Conservation (phyloP, 768 basidiomycete genomes). For the Chiua virens region DNA sequence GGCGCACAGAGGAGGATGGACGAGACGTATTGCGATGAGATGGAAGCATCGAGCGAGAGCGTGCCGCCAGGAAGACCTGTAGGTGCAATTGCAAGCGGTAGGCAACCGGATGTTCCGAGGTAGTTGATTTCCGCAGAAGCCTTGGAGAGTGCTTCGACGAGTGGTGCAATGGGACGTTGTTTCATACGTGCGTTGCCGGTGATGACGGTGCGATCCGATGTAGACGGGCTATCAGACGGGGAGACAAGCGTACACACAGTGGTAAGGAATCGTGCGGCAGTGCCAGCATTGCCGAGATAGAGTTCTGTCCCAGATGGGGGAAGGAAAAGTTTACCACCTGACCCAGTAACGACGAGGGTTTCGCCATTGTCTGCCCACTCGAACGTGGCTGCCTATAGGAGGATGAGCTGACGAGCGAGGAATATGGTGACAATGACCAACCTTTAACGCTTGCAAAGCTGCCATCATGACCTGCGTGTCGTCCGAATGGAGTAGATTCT, state of each 20-base stretch:
- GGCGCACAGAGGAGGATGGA: slow-evolving; percentile 96
- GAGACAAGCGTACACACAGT: slow-evolving; percentile 92
- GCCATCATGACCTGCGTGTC: slow-evolving; percentile 99
- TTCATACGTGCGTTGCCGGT: slow-evolving; percentile 99
- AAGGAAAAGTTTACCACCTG: slow-evolving; percentile 73
- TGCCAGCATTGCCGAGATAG: slow-evolving; percentile 97
- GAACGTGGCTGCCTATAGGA: slow-evolving; percentile 79
- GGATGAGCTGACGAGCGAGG: not conserved
- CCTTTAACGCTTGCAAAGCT: slow-evolving; percentile 85
- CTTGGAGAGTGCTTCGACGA: slow-evolving; percentile 83
- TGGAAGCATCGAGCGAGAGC: slow-evolving; percentile 88
- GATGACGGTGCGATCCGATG: slow-evolving; percentile 64
- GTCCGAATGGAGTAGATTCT: slow-evolving; percentile 92
- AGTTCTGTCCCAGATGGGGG: slow-evolving; percentile 83
- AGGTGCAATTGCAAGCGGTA: slow-evolving; percentile 84
- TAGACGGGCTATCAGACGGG: slow-evolving; percentile 33
- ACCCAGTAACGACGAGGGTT: slow-evolving; percentile 89
- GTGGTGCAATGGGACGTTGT: slow-evolving; percentile 93
- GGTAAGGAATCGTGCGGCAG: slow-evolving; percentile 95
- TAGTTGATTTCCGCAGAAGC: slow-evolving; percentile 83
- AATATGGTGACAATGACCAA: slow-evolving; percentile 22
- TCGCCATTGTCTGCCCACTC: slow-evolving; percentile 97
- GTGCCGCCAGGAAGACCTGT: slow-evolving; percentile 78
- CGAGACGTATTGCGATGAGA: slow-evolving; percentile 98
- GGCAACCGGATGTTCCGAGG: slow-evolving; percentile 77